Conservation (phyloP, 176 grass and related monocot species). For the Avena sativa region DNA sequence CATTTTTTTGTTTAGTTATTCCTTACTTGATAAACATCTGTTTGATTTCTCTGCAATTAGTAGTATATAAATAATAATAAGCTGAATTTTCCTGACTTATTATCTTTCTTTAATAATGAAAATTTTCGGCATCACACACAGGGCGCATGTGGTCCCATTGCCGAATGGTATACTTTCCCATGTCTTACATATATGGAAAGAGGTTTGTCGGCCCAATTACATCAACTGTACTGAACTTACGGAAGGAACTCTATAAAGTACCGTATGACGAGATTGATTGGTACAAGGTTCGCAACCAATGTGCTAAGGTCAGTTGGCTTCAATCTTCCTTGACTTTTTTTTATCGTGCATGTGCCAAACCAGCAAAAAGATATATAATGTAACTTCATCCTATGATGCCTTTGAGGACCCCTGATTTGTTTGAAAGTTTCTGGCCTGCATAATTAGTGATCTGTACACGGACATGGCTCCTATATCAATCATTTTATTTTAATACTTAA, state of each 20-base stretch:
- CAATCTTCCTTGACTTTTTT: background rate
- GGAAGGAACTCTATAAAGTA: slow-evolving; percentile 73
- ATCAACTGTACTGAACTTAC: slow-evolving; percentile 56
- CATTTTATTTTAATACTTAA: background rate
- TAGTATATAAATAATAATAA: background rate
- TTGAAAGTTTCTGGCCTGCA: background rate
- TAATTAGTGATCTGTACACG: background rate
- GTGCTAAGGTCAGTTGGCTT: slow-evolving; percentile 74
- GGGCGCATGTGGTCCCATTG: slow-evolving; percentile 97
- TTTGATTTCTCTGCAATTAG: background rate
- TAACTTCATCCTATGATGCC: background rate
- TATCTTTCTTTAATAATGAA: background rate
- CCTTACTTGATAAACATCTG: background rate
- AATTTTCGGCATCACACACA: background rate
- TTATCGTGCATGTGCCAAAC: background rate
- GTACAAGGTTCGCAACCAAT: slow-evolving; percentile 82
- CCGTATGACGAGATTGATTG: slow-evolving; percentile 79
- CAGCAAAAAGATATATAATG: background rate
- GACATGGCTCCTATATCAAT: background rate
- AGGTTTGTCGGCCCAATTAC: slow-evolving; percentile 83
- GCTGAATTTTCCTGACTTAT: background rate
- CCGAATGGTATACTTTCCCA: slow-evolving; percentile 95
- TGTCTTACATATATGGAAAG: slow-evolving; percentile 97
- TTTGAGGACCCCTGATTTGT: background rate
- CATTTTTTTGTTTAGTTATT: too few species aligned